A percentile compares a stretch with the other conserved stretches of the same genome.
Evolutionary conservation across 768 basidiomycete genomes (phyloP).

Genomic region (Floccularia luteovirens): DNA sequence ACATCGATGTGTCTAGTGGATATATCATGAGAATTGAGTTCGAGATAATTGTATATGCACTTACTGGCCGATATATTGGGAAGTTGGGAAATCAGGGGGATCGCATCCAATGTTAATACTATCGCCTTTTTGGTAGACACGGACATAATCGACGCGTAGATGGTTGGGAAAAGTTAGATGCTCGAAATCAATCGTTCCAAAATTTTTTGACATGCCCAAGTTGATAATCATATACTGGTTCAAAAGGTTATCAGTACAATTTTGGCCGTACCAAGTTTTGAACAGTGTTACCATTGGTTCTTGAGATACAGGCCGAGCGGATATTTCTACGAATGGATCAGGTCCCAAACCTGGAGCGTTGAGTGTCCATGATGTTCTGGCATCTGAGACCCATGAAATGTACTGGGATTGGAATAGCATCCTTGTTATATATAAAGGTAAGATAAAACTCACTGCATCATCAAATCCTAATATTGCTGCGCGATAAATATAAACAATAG

Average conservation of each 20-base stretch:
- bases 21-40: background rate
- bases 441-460: slow-evolving; percentile 34
- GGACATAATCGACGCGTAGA: slow-evolving; percentile 34
- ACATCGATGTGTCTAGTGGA: slow-evolving; percentile 42
- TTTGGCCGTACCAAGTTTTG: background rate
- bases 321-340: slow-evolving; percentile 51
- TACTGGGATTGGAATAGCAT: slow-evolving; percentile 33
- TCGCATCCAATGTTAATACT: slow-evolving; percentile 61
- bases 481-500: slow-evolving; percentile 14
- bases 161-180: slow-evolving; percentile 56
- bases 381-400: slow-evolving; percentile 73
- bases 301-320: slow-evolving; percentile 56
- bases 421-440: background rate
- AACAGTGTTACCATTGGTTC: slow-evolving; percentile 66
- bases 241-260: slow-evolving; percentile 6
- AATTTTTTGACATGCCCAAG: slow-evolving; percentile 74
- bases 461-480: slow-evolving; percentile 42
- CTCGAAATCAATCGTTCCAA: slow-evolving; percentile 59
- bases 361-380: slow-evolving; percentile 64
- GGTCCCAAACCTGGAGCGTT: slow-evolving; percentile 57
- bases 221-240: slow-evolving; percentile 76
- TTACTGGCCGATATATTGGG: slow-evolving; percentile 54
- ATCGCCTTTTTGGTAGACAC: slow-evolving; percentile 60
- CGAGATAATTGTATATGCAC: slow-evolving; percentile 5
- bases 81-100: slow-evolving; percentile 54